Evolutionary conservation across 176 grass and related monocot genomes (phyloP).

Genomic region (Stipa capillata): DNA sequence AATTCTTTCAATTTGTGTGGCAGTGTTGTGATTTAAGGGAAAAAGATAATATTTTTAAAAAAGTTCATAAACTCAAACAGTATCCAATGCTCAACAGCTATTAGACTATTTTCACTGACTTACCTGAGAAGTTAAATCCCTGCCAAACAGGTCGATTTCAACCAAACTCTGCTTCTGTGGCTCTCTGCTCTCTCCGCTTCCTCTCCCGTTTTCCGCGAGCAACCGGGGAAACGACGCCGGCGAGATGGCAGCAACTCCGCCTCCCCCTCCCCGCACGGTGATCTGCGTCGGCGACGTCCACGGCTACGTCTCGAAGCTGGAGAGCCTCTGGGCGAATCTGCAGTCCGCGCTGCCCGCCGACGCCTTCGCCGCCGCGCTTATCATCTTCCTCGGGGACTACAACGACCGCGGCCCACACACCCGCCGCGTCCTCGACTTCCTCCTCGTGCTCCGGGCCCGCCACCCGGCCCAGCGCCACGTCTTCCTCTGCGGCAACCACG

Average conservation of each 20-base stretch:
- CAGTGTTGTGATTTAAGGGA: too few relatives aligned
- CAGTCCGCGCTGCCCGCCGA: constrained; percentile 32
- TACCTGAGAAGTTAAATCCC: too few relatives aligned
- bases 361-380: constrained; percentile 70
- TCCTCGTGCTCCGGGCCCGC: constrained; percentile 45
- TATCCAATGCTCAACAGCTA: too few relatives aligned
- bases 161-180: background rate
- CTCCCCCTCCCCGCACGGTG: constrained; percentile 31
- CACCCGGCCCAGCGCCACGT: constrained; percentile 71
- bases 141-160: constrained; percentile 1
- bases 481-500: constrained; percentile 96
- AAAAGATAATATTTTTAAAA: too few relatives aligned
- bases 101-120: too few relatives aligned
- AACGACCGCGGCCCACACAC: constrained; percentile 69
- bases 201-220: background rate
- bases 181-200: background rate
- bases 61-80: too few relatives aligned
- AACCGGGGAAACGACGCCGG: background rate
- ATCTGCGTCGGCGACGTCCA: constrained; percentile 90
- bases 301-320: constrained; percentile 79
- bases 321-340: constrained; percentile 74
- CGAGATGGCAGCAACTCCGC: constrained; percentile 21
- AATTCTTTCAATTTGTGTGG: too few relatives aligned
- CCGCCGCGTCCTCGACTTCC: constrained; percentile 59
- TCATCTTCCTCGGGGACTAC: constrained; percentile 98